Base-by-base conservation (phyloP, 1,139 yeast genomes). In the Suhomyces atakaporum region DNA sequence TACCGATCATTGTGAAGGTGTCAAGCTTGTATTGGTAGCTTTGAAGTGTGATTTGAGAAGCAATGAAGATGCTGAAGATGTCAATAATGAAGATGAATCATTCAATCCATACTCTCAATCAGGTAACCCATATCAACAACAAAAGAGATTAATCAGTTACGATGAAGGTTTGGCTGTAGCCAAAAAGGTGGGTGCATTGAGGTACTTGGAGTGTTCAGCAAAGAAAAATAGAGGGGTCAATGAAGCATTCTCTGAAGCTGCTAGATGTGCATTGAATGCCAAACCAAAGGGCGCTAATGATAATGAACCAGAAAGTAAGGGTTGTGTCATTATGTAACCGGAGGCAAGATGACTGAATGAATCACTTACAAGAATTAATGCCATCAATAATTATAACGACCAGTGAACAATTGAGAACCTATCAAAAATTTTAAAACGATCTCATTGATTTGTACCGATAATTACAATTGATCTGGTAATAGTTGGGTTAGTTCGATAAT, bases 241-340 rank as follows among this genome's bases (percentile, higher is more conserved):
- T 55, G 97, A 90, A 63, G 97, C 96, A 4, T 90, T 90, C 59
- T 87, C 96, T 1, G 97, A 90, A 62, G 97, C 97, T 31, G 96
- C 97, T 7, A 79, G 97, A 62, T 89, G 96, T 58, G 97, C 97
- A 4, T 73, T 92, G 51, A 84, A 87, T 47, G 96, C 96, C 11
- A 86, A 81, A 54, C 88, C 95, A 35, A 86, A 82, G 56, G 92
- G 92, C 38, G 83, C 84, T 29, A 67, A 69, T 45, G 79, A 76
- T 37, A 65, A 66, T 45, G 75, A 66, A 45, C 73, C 69, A 24
- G 71, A 67, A 39, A 61, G 62, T 47, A 69, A 67, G 51, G 53
- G 66, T 29, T 71, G 77, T 53, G 60, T 66, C 28, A 48, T 71
- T 33, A 63, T 69, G 73, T 69, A 53, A 54, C 20, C 25, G n/a